Evolutionary conservation across 2,329 filamentous ascomycete genomes (phyloP).

Genomic region (Rutstroemia sydowiana): DNA sequence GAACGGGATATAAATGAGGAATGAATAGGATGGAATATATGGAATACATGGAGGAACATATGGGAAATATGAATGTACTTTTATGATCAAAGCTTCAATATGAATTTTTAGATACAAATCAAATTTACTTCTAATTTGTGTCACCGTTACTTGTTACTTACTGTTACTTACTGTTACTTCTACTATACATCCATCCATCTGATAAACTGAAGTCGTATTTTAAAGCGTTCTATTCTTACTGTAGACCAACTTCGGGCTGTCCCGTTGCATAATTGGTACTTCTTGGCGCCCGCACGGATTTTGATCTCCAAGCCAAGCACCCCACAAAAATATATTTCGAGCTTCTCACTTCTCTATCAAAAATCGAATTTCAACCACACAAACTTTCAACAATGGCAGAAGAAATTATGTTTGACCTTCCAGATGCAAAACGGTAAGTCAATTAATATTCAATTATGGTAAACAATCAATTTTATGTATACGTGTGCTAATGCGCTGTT

Average conservation of each 20-base stretch:
- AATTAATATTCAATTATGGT: background rate
- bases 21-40: background rate
- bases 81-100: background rate
- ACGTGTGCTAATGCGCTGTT: conserved; percentile 7
- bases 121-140: too few species aligned
- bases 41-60: background rate
- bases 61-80: conserved; percentile 1
- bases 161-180: too few species aligned
- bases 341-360: background rate
- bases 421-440: conserved; percentile 45
- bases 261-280: conserved; percentile 6
- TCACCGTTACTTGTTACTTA: too few species aligned
- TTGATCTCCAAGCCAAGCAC: background rate
- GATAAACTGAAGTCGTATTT: background rate
- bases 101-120: too few species aligned
- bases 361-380: background rate
- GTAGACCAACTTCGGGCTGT: background rate
- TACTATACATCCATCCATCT: background rate
- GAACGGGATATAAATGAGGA: background rate
- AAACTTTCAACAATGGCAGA: background rate
- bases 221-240: background rate
- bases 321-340: conserved; percentile 4
- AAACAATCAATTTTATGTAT: background rate
- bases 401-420: conserved; percentile 42
- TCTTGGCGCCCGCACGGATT: conserved; percentile 1